These are phyloP conservation scores for Acrodontium crateriforme DNA, from an alignment of 2,329 filamentous ascomycete genomes.

Conservation along the genomic window DNA sequence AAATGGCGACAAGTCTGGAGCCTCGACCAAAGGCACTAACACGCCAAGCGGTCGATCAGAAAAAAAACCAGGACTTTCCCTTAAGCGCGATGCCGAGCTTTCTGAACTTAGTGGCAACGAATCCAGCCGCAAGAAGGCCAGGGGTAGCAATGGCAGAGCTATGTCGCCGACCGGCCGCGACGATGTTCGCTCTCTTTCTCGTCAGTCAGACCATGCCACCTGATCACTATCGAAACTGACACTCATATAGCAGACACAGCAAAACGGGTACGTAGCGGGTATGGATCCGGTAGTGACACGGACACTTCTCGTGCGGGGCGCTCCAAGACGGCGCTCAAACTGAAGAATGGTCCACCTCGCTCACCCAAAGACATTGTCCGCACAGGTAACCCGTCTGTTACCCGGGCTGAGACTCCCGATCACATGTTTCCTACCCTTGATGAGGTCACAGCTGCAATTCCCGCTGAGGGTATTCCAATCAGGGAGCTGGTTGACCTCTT, in stretches of 20 bases:
- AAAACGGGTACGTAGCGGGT: conserved; percentile 17
- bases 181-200: conserved; percentile 13
- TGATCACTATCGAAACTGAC: conserved; percentile 3
- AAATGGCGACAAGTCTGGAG: conserved; percentile 37
- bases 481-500: conserved; percentile 27
- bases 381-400: no score
- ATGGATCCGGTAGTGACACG: conserved; percentile 55
- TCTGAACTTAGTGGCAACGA: conserved; percentile 91
- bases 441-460: conserved; percentile 32
- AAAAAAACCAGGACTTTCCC: conserved; percentile 37
- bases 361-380: no score
- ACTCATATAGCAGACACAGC: conserved; percentile 7
- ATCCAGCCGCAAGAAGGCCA: conserved; percentile 60
- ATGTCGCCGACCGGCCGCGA: conserved; percentile 7
- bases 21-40: conserved; percentile 56
- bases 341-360: conserved; percentile 35
- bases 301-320: conserved; percentile 52
- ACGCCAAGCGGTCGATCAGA: conserved; percentile 47
- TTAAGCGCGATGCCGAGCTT: conserved; percentile 82
- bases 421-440: conserved; percentile 26
- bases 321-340: conserved; percentile 44
- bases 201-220: conserved; percentile 8
- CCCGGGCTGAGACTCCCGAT: conserved; percentile 2
- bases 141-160: conserved; percentile 29
- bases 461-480: conserved; percentile 30